Percentiles rank a stretch among this genome's conserved stretches.
These are phyloP conservation scores for Chrysanthemum seticuspe DNA, from an alignment of 129 eudicot genomes.

Conservation along the genomic window DNA sequence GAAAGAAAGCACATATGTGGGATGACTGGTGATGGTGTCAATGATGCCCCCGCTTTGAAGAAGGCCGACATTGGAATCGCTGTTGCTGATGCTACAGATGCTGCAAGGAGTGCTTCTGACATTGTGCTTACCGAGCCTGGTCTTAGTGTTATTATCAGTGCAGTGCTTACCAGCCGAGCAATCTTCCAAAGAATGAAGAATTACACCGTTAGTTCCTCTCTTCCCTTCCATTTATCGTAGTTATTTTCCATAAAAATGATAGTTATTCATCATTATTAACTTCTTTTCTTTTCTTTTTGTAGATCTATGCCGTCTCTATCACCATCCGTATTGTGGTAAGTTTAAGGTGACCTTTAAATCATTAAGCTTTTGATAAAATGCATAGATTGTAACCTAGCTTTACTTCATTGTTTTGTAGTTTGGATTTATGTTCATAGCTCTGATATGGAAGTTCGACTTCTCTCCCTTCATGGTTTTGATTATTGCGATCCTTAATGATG, in stretches of 20 bases:
- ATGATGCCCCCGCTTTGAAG: constrained; percentile 90
- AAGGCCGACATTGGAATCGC: constrained; percentile 90
- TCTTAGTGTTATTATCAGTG: constrained; percentile 83
- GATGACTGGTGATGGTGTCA: constrained; percentile 95
- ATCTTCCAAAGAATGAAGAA: constrained; percentile 94
- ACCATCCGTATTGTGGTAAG: constrained; percentile 99
- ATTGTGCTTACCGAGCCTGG: constrained; percentile 90
- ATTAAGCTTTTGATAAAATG: background rate
- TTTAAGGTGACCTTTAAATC: constrained; percentile 21
- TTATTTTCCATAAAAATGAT: background rate
- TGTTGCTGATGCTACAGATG: constrained; percentile 91
- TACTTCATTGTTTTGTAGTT: constrained; percentile 49
- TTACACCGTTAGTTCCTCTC: constrained; percentile 53
- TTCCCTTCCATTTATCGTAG: background rate
- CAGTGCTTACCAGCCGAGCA: constrained; percentile 85
- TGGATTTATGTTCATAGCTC: constrained; percentile 92
- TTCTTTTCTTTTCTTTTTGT: constrained; percentile 17
- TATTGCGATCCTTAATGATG: constrained; percentile 90
- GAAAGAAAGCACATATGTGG: constrained; percentile 89
- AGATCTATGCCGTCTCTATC: constrained; percentile 98
- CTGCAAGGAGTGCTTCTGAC: constrained; percentile 89
- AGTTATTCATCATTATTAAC: background rate
- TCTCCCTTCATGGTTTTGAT: constrained; percentile 99
- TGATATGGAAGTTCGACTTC: constrained; percentile 95
- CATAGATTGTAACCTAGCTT: background rate